phyloP scores from a whole-genome alignment of 23 red algal genomes.

The Gracilaria domingensis region DNA sequence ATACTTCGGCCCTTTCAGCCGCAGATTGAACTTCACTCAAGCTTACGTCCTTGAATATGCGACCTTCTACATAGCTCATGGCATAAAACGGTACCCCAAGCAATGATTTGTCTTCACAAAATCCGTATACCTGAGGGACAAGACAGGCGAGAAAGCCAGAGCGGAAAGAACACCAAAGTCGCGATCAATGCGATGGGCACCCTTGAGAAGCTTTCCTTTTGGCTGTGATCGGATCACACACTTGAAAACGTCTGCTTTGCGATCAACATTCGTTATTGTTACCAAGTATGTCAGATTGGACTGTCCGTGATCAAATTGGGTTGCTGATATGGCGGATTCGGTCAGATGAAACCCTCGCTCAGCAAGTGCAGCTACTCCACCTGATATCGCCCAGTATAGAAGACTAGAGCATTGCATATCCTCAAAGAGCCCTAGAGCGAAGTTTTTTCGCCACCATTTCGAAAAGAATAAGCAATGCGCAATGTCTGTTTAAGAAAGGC shows the following conservation, averaged over 20 bases:
- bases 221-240: constrained; percentile 84
- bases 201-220: constrained; percentile 66
- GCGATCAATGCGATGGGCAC: constrained; percentile 87
- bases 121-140: constrained; percentile 79
- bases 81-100: constrained; percentile 80
- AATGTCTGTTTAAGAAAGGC: too few species aligned
- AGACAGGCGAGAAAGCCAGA: constrained; percentile 70
- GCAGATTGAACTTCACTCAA: constrained; percentile 44
- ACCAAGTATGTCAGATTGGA: constrained; percentile 86
- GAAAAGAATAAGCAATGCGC: too few species aligned
- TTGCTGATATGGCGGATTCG: not conserved
- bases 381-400: constrained; percentile 41
- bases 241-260: constrained; percentile 2
- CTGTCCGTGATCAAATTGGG: constrained; percentile 84
- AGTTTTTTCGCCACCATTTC: constrained; percentile 15
- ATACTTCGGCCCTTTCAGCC: constrained; percentile 58
- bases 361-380: constrained; percentile 4
- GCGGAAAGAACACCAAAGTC: constrained; percentile 75
- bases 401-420: not conserved
- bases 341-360: not conserved
- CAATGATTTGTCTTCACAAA: constrained; percentile 67
- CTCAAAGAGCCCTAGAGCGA: not conserved
- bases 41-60: constrained; percentile 73
- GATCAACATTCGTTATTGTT: constrained; percentile 20
- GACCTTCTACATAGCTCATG: constrained; percentile 90